These are phyloP conservation scores for Penicillium chermesinum DNA, from an alignment of 495 filamentous ascomycete species.

Conservation along the genomic window DNA sequence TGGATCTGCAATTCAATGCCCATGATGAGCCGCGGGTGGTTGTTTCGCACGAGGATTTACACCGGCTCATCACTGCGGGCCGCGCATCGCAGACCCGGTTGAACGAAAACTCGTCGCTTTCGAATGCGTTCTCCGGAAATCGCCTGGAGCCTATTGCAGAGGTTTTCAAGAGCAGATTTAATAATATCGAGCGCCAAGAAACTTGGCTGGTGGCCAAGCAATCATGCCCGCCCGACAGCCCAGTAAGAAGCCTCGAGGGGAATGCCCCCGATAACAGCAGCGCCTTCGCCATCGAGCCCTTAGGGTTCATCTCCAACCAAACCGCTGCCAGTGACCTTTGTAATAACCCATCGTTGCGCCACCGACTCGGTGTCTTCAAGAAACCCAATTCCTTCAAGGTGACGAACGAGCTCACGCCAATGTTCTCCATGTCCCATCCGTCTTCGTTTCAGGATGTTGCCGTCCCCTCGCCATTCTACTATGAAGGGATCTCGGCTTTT, in stretches of 20 bases:
- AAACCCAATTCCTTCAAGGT: conserved; percentile 11
- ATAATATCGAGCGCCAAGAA: conserved; percentile 12
- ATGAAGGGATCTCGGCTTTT: neutral
- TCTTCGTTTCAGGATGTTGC: conserved; percentile 16
- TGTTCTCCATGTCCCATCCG: conserved; percentile 15
- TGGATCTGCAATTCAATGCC: conserved; percentile 70
- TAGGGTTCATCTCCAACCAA: conserved; percentile 17
- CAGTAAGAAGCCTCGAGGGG: conserved; percentile 4
- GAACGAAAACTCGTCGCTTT: neutral
- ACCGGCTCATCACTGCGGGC: conserved; percentile 5
- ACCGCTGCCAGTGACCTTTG: conserved; percentile 14
- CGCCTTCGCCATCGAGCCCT: conserved; percentile 4
- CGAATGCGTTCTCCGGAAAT: conserved; percentile 1
- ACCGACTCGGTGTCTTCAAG: conserved; percentile 13
- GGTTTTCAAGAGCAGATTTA: conserved; percentile 3
- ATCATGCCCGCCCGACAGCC: conserved; percentile 14
- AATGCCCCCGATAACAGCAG: conserved; percentile 7
- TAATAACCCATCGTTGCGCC: conserved; percentile 10
- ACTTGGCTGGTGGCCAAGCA: conserved; percentile 13
- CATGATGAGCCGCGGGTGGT: conserved; percentile 69
- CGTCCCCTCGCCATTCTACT: conserved; percentile 12
- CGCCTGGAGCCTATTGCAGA: neutral
- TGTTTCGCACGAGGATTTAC: conserved; percentile 49
- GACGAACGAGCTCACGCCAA: conserved; percentile 9
- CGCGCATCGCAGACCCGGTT: conserved; percentile 1